phyloP scores from a whole-genome alignment of 2,329 filamentous ascomycete species.

The Didymella pomorum region DNA sequence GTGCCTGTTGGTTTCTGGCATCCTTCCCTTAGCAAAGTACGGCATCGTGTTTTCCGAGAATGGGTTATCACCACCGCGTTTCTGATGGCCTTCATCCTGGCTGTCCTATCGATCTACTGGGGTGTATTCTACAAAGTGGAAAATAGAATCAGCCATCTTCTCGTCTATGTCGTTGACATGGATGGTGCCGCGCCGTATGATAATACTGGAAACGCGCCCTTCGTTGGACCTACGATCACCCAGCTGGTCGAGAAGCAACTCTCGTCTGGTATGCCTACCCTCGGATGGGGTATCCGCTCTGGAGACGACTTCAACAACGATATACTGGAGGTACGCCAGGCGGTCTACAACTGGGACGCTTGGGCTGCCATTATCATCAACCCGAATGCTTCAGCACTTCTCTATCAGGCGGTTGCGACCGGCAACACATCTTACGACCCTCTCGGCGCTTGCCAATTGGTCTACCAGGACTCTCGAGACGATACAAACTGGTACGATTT shows the following conservation, averaged over 20 bases:
- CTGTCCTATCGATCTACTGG: conserved; percentile 68
- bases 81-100: conserved; percentile 64
- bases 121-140: conserved; percentile 63
- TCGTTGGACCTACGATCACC: conserved; percentile 66
- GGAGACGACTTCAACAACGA: conserved; percentile 64
- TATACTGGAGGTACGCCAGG: conserved; percentile 63
- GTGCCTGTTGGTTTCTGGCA: conserved; percentile 58
- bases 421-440: conserved; percentile 69
- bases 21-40: conserved; percentile 49
- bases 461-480: conserved; percentile 65
- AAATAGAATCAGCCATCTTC: conserved; percentile 53
- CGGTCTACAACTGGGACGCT: conserved; percentile 65
- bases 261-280: conserved; percentile 46
- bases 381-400: conserved; percentile 66
- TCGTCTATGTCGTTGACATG: conserved; percentile 69
- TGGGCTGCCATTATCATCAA: conserved; percentile 71
- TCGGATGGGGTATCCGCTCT: conserved; percentile 61
- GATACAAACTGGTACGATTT: conserved; percentile 63
- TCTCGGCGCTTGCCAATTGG: conserved; percentile 63
- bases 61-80: conserved; percentile 57
- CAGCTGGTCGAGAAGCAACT: conserved; percentile 56
- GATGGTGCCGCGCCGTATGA: conserved; percentile 65
- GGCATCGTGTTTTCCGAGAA: conserved; percentile 52
- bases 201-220: conserved; percentile 51
- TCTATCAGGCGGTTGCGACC: conserved; percentile 62